Base-by-base conservation (phyloP, 1,284 basidiomycete genomes). In the Naganishia albida region DNA sequence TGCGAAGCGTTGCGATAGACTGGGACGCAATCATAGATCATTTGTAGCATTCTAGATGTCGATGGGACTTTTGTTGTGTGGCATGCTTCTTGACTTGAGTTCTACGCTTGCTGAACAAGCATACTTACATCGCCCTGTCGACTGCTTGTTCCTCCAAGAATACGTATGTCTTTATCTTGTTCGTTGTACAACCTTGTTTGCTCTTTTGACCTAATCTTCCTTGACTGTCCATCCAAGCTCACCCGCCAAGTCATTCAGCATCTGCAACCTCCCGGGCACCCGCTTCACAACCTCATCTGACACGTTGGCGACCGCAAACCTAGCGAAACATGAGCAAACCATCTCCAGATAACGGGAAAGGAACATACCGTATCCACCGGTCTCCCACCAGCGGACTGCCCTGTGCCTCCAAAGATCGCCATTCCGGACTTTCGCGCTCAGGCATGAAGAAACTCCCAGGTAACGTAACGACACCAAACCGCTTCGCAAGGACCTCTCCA, bases 221-320 rank as follows among this genome's bases (percentile, higher is more conserved):
- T 12, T 25, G 46, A 53, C 34, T 16, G 1, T 3, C 34, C 51
- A 53, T 16, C n/a, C 51, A 53, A 18, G 34, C 34, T 60, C 57
- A 7, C 48, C 20, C 44, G 23, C 46, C 46, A 50, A 26, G 65
- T 72, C 68, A 64, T 81, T 81, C 56, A 83, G 79, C 70, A 82
- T 80, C 64, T 65, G 72, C 71, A 91, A 73, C 65, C 89, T 80
- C 69, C 81, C 81, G 66, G 87, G 89, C 0, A 88, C 85, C 54
- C 78, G 74, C 66, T 76, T 72, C 0, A 91, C 82, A 68, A 84
- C 82, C 43, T 84, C 84, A 62, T 89, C 86, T 44, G 82, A 81
- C 20, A 91, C 85, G 74, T 91, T 93, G n/a, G 89, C 88, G 3
- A 92, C 87, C 7, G 88, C 88, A 74, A 91, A 89, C 56, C 78